Evolutionary conservation across 495 filamentous ascomycete genomes (phyloP).

Genomic region (Aspergillus cavernicola): DNA sequence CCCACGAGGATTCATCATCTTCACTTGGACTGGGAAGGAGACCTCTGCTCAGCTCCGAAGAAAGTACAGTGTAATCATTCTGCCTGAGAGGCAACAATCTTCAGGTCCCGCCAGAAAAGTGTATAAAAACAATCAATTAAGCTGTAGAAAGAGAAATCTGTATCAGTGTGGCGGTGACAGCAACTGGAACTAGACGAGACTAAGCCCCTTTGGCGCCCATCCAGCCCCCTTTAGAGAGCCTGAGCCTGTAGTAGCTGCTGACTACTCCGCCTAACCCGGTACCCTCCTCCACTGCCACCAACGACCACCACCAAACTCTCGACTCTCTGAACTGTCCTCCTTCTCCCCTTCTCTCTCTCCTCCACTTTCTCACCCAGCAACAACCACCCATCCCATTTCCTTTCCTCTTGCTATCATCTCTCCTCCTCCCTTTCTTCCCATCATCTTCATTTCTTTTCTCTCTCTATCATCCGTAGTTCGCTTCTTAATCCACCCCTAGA

Average conservation of each 20-base stretch:
- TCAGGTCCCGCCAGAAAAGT: neutral
- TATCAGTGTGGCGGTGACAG: constrained; percentile 19
- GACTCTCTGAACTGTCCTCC: constrained; percentile 16
- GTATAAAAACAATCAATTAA: neutral
- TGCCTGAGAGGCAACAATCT: constrained; percentile 19
- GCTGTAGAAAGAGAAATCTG: neutral
- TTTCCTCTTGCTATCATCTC: constrained; percentile 22
- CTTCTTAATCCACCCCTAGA: constrained; percentile 38
- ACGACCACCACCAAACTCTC: constrained; percentile 21
- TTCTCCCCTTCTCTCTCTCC: constrained; percentile 22
- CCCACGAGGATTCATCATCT: constrained; percentile 31
- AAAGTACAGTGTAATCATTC: constrained; percentile 13
- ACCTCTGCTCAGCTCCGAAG: constrained; percentile 6
- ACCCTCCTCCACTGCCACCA: neutral
- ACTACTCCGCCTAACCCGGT: constrained; percentile 3
- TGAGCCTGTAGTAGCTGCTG: too few species aligned
- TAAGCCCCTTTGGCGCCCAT: constrained; percentile 15
- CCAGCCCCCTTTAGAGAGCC: constrained; percentile 6
- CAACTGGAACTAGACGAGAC: constrained; percentile 12
- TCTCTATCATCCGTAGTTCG: constrained; percentile 37
- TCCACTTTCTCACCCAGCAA: constrained; percentile 26
- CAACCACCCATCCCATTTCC: constrained; percentile 31
- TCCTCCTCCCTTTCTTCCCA: constrained; percentile 23
- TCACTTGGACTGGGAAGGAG: constrained; percentile 5
- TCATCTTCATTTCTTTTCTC: constrained; percentile 19